Evolutionary conservation across 2,329 filamentous ascomycete species (phyloP), one percentile per base, ranked within the genome.

Genomic region (Cladosporium sp.): DNA sequence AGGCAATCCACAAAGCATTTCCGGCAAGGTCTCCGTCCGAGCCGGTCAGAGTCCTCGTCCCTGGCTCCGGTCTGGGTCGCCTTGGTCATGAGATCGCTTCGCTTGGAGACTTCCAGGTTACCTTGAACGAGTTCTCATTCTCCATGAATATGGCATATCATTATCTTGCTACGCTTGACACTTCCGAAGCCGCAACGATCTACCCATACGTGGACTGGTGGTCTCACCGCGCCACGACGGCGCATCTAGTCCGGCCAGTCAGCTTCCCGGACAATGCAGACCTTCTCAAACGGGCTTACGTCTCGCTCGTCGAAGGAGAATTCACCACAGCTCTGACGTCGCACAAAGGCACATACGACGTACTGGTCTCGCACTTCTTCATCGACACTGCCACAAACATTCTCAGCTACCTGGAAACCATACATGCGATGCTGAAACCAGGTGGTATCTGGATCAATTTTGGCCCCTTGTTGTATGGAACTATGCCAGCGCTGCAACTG

Each of bases 371-470:
- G 3, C 87, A 95, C 2, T 97, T 96, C 76, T 97, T 97, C 76
- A 86, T 97, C 57, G 93, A 97, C 71, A 97, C 93, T 1, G 92
- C 92, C 0, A 91, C 91, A 1, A 97, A 97, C 70, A 72, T 96
- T 37, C 86, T 97, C 52, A 83, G 88, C 0, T 97, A 97, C 70
- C 82, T 97, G 22, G 85, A 95, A 69, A 86, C 90, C 1, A 89
- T 97, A 50, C 77, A 77, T 34, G 83, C 89, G 68, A 92, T 91
- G 65, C 80, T 97, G 50, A 85, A 83, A 63, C 79, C 83, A 0
- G 89, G 88, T 22, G 93, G 93, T 0, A 67, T 94, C 4, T 88
- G 95, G 77, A 81, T 95, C 68, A 97, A 97, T 68, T 77, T 95
- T 28, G 93, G 93, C 0, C 93, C 93, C 0, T 74, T 97, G 57